Evolutionary conservation across 1,139 yeast species (phyloP), one percentile per base, ranked within the genome.

Genomic region (Arxiozyma slooffiae): DNA sequence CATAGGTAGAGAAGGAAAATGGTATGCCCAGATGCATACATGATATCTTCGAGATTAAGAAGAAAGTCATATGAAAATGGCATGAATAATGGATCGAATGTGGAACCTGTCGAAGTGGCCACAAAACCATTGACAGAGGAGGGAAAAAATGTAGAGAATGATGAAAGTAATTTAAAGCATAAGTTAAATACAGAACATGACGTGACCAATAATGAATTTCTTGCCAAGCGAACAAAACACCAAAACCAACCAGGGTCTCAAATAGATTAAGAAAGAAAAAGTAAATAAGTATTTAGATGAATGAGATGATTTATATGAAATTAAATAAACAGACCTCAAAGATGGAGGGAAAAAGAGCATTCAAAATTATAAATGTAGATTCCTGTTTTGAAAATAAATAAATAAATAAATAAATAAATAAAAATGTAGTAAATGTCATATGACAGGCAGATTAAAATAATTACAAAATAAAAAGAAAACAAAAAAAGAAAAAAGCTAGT

Each of bases 261-360:
- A 59, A 61, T 26, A 55, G 67, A 46, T 52, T 63, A 26, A 57
- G 67, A 49, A 61, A 59, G 49, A 54, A 57, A 43, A 62, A 59
- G 48, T 62, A 55, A 50, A 37, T 34, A 41, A 18, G 38, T 41
- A 37, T 39, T 4, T 20, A 39, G 14, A 38, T 38, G 14, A 11
- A 38, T 11, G 20, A 14, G 8, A 18, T 4, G 6, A n/a, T 17
- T 21, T 39, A 41, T 36, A 30, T 21, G 34, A 44, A 21, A 30
- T 20, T 44, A 39, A 44, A 41, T 34, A 22, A 23, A 44, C 41
- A 22, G 44, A 38, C n/a, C n/a, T n/a, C n/a, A 30, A 30, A 17
- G 16, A 45, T 14, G 17, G 16, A 37, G 16, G 34, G 11, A 26
- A 26, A 14, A 26, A 26, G 11, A 26, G 9, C 34, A 26, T 26